phyloP scores from a whole-genome alignment of 352 stramenopile genomes.

The Phytophthora constricta region DNA sequence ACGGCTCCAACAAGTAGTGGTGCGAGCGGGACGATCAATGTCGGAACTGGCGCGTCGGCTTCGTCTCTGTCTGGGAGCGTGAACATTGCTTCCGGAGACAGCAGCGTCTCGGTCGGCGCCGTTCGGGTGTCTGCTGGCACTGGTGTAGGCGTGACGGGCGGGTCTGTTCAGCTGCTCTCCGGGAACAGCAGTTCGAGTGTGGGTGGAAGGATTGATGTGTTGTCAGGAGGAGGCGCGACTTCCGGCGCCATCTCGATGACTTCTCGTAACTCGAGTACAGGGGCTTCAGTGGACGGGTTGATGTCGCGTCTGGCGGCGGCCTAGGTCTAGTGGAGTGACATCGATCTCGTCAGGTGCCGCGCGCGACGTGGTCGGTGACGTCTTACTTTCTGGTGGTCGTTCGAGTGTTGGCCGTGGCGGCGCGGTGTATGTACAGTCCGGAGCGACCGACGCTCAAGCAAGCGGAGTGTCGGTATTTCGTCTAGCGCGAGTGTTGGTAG shows the following conservation, averaged over 20 bases:
- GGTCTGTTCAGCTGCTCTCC: slow-evolving; percentile 21
- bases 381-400: slow-evolving; percentile 26
- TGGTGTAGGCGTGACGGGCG: slow-evolving; percentile 21
- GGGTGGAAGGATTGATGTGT: slow-evolving; percentile 16
- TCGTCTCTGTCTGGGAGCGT: slow-evolving; percentile 22
- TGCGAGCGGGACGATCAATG: slow-evolving; percentile 13
- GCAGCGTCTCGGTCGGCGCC: slow-evolving; percentile 9
- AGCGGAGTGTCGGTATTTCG: slow-evolving; percentile 22
- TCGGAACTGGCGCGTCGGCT: slow-evolving; percentile 16
- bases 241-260: slow-evolving; percentile 20
- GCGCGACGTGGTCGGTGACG: slow-evolving; percentile 25
- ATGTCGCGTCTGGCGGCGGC: slow-evolving; percentile 27
- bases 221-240: slow-evolving; percentile 20
- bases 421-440: slow-evolving; percentile 21
- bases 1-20: slow-evolving; percentile 21
- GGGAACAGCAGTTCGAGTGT: slow-evolving; percentile 26
- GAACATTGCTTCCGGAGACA: slow-evolving; percentile 20
- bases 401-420: slow-evolving; percentile 24
- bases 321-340: slow-evolving; percentile 31
- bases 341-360: slow-evolving; percentile 28
- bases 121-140: slow-evolving; percentile 17
- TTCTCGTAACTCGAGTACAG: slow-evolving; percentile 25
- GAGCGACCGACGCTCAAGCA: slow-evolving; percentile 20
- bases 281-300: slow-evolving; percentile 19
- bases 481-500: slow-evolving; percentile 10